Conservation (phyloP, 305 asterid genomes). For the Fraxinus platypoda region DNA sequence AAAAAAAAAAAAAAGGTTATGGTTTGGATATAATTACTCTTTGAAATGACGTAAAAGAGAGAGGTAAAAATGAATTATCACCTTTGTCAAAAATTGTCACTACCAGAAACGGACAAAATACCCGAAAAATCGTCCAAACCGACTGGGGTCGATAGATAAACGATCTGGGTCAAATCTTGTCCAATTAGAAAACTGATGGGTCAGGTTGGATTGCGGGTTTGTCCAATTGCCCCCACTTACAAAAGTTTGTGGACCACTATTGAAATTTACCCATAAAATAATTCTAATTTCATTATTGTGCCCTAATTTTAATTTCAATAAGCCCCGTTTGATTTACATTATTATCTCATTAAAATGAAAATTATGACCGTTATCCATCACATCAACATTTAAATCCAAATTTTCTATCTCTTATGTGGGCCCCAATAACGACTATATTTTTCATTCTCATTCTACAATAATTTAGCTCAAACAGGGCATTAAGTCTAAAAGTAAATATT, state of each 20-base stretch:
- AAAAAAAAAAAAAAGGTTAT: background rate
- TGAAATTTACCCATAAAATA: background rate
- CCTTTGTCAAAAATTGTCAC: background rate
- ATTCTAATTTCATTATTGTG: background rate
- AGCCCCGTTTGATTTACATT: too few relatives aligned
- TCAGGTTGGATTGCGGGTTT: background rate
- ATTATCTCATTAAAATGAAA: too few relatives aligned
- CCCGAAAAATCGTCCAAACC: background rate
- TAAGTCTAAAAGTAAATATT: too few relatives aligned
- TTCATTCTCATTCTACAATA: too few relatives aligned
- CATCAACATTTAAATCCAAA: too few relatives aligned
- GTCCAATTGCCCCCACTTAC: background rate
- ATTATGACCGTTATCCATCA: too few relatives aligned
- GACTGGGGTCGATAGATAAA: too few relatives aligned
- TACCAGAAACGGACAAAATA: background rate
- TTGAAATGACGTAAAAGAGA: background rate
- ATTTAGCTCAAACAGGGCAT: too few relatives aligned
- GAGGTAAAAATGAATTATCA: background rate
- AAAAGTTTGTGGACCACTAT: background rate
- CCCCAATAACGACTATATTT: too few relatives aligned
- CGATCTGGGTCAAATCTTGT: background rate
- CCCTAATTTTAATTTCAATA: background rate
- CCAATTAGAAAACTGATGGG: background rate
- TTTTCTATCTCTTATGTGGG: too few relatives aligned
- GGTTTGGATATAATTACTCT: background rate